Conservation (phyloP, 2,329 filamentous ascomycete genomes). For the Lachnellula hyalina region DNA sequence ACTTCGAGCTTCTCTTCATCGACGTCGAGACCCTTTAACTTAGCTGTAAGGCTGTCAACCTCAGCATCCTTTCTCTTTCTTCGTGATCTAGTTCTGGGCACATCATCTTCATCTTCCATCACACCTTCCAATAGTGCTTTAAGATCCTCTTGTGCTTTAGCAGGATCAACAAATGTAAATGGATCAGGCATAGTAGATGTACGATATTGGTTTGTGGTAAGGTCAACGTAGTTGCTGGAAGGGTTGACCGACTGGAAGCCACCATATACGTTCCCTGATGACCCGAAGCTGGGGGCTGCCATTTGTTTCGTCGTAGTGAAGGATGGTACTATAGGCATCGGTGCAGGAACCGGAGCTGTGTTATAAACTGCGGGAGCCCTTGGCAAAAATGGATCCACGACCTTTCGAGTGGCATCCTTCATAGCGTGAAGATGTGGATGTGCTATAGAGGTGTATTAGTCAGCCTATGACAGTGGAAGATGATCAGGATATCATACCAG, state of each 20-base stretch:
- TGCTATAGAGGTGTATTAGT: slow-evolving; percentile 6
- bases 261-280: slow-evolving; percentile 25
- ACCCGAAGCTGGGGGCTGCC: slow-evolving; percentile 25
- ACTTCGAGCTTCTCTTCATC: slow-evolving; percentile 34
- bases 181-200: slow-evolving; percentile 20
- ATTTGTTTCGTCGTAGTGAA: slow-evolving; percentile 29
- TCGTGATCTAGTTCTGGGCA: slow-evolving; percentile 32
- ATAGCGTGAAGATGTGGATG: slow-evolving; percentile 28
- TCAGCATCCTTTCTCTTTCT: slow-evolving; percentile 35
- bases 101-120: slow-evolving; percentile 61
- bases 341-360: slow-evolving; percentile 20
- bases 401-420: slow-evolving; percentile 24
- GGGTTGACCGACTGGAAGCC: slow-evolving; percentile 27
- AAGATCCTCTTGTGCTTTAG: slow-evolving; percentile 68
- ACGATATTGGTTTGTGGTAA: slow-evolving; percentile 24
- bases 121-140: slow-evolving; percentile 79
- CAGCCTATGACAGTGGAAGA: background rate
- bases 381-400: slow-evolving; percentile 24
- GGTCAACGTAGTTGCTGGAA: slow-evolving; percentile 29
- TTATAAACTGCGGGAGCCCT: slow-evolving; percentile 23
- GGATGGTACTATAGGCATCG: slow-evolving; percentile 13
- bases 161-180: slow-evolving; percentile 47
- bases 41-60: slow-evolving; percentile 27
- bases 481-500: slow-evolving; percentile 14
- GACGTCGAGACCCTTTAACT: slow-evolving; percentile 38